Conservation (phyloP, 768 basidiomycete species). For the Rhizopogon vinicolor region DNA sequence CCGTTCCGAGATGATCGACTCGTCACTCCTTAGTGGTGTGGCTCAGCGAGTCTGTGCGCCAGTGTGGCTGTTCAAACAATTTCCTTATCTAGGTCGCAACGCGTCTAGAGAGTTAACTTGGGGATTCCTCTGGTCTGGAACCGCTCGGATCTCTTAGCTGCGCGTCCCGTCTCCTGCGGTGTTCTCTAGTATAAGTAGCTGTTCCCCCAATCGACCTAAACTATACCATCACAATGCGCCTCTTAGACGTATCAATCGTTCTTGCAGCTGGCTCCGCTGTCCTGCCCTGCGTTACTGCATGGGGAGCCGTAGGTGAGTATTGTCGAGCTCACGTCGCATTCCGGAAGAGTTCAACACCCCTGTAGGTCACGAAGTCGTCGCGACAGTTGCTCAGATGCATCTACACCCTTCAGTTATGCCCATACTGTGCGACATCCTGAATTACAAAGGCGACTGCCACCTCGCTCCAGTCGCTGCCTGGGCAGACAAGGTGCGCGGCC, state of each 20-base stretch:
- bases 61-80: neutral
- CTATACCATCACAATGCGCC: slow-evolving; percentile 17
- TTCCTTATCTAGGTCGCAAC: neutral
- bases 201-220: neutral
- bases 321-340: neutral
- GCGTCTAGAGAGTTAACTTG: no score
- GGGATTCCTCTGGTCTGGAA: neutral
- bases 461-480: slow-evolving; percentile 83
- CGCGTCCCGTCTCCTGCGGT: neutral
- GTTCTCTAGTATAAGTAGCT: neutral
- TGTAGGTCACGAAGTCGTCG: slow-evolving; percentile 85
- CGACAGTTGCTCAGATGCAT: slow-evolving; percentile 92
- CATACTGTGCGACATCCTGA: slow-evolving; percentile 69
- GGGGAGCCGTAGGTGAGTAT: slow-evolving; percentile 36
- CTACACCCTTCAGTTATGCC: slow-evolving; percentile 69
- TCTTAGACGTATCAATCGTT: slow-evolving; percentile 6
- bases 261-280: slow-evolving; percentile 12
- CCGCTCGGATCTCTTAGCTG: neutral
- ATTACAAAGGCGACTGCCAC: slow-evolving; percentile 52
- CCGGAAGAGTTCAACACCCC: neutral
- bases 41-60: no score
- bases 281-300: slow-evolving; percentile 28
- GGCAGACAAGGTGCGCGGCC: slow-evolving; percentile 70
- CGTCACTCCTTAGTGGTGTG: no score
- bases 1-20: neutral